Base-by-base conservation (phyloP, 306 rosid species). In the Pyrus betulifolia region DNA sequence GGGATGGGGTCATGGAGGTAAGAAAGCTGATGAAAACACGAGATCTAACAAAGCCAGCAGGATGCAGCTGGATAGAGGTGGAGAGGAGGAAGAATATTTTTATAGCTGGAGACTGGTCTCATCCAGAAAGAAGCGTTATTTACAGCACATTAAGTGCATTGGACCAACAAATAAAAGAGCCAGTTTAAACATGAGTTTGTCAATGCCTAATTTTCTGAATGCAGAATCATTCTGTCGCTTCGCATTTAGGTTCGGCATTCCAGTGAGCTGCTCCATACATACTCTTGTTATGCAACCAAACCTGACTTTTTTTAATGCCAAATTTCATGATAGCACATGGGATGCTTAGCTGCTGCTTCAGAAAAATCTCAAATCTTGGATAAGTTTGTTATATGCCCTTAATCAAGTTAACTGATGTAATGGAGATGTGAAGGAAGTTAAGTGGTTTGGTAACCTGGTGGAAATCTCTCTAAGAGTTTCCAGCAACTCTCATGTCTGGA, bases 1-100 rank as follows among this genome's bases (percentile, higher is more conserved):
- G 98, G 97, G 96, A 94, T 64, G 85, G 82, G 71, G 97, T 91
- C 38, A 72, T 83, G 78, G 89, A 90, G 78, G 77, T 91, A 21
- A 88, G 98, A 82, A 89, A 42, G 81, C 82, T 84, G 78, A 84
- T 89, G 95, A 88, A 80, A 85, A 84, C 70, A 62, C 83, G 82
- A 83, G 97, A 91, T 66, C 66, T 90, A 74, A 91, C 85, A 80
- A 91, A 87, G 72, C 96, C 95, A 60, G 93, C 90, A 40, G 97
- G 97, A 65, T 91, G 97, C 84, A 94, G 98, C 78, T 94, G 98
- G 97, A 90, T 91, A 45, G 97, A 91, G 87, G 87, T 91, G 74
- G 95, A 90, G 83, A 84, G 83, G 72, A 85, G 73, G 69, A 85
- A 74, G 55, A 86, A 86, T 71, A 63, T 86, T 78, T 91, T 94